Evolutionary conservation across 73 alveolate species (phyloP).

Genomic region (Paramecium primaurelia): DNA sequence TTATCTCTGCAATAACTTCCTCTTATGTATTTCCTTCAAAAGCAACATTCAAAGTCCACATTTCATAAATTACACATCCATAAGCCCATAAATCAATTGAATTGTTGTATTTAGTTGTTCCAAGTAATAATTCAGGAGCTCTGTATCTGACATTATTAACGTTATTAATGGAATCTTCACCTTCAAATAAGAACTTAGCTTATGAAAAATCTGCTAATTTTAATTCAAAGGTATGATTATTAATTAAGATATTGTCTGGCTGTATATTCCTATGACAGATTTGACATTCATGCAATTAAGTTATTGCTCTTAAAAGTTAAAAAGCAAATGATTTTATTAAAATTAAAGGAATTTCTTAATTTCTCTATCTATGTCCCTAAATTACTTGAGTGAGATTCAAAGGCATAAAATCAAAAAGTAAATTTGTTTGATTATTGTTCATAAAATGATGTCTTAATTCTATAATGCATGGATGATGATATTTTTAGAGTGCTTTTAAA

Average conservation of each 20-base stretch:
- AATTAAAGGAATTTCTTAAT: conserved; percentile 33
- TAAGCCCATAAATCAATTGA: conserved; percentile 88
- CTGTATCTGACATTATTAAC: conserved; percentile 76
- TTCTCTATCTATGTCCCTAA: neutral
- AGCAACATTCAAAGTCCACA: neutral
- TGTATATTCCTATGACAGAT: conserved; percentile 78
- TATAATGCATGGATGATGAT: neutral
- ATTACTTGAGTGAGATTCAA: neutral
- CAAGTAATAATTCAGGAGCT: conserved; percentile 85
- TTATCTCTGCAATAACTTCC: conserved; percentile 86
- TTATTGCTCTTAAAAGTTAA: conserved; percentile 81
- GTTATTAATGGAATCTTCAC: conserved; percentile 65
- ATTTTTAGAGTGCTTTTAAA: neutral
- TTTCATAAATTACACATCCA: conserved; percentile 90
- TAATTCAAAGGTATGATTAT: conserved; percentile 65
- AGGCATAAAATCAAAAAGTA: neutral
- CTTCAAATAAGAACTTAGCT: conserved; percentile 71
- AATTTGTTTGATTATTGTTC: neutral
- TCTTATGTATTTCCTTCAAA: conserved; percentile 76
- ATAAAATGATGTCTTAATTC: neutral
- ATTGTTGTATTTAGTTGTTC: conserved; percentile 66
- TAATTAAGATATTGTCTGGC: conserved; percentile 75
- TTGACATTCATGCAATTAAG: conserved; percentile 73
- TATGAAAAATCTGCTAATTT: conserved; percentile 78
- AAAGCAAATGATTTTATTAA: conserved; percentile 85